Percentiles rank a stretch among this genome's conserved stretches.
phyloP scores from a whole-genome alignment of 2,329 filamentous ascomycete genomes.

The Sarocladium brachiariae region DNA sequence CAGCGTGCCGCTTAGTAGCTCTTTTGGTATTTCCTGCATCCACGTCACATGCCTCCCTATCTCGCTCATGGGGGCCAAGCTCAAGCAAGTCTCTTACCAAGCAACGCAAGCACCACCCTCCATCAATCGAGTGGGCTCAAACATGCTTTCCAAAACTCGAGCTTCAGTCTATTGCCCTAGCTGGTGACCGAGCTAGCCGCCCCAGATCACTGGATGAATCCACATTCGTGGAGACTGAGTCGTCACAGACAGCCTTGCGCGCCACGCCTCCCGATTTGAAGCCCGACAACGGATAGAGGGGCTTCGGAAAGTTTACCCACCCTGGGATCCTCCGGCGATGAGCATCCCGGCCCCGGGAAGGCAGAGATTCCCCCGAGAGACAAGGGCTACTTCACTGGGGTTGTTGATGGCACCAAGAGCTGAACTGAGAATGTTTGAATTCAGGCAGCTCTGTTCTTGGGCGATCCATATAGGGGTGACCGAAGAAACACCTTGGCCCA shows the following conservation, averaged over 20 bases:
- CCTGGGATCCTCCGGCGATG: conserved; percentile 7
- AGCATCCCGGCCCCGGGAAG: background rate
- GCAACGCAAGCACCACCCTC: background rate
- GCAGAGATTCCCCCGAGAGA: background rate
- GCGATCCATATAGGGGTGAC: background rate
- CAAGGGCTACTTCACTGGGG: background rate
- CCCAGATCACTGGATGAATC: background rate
- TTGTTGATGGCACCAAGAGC: background rate
- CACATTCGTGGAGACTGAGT: background rate
- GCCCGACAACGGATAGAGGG: conserved; percentile 3
- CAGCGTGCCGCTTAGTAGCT: background rate
- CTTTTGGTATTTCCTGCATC: background rate
- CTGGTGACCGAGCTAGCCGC: background rate
- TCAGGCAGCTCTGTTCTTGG: background rate
- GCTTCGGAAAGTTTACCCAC: conserved; percentile 9
- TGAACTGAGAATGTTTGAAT: conserved; percentile 3
- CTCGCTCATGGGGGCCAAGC: background rate
- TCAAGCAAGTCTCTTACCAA: background rate
- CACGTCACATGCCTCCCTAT: background rate
- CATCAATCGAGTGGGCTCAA: background rate
- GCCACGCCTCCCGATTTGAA: conserved; percentile 5
- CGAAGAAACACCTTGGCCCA: background rate
- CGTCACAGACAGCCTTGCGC: conserved; percentile 8
- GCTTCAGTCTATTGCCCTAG: background rate
- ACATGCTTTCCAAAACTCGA: background rate